Conservation (phyloP, 73 alveolate species). For the Paramecium bursaria region DNA sequence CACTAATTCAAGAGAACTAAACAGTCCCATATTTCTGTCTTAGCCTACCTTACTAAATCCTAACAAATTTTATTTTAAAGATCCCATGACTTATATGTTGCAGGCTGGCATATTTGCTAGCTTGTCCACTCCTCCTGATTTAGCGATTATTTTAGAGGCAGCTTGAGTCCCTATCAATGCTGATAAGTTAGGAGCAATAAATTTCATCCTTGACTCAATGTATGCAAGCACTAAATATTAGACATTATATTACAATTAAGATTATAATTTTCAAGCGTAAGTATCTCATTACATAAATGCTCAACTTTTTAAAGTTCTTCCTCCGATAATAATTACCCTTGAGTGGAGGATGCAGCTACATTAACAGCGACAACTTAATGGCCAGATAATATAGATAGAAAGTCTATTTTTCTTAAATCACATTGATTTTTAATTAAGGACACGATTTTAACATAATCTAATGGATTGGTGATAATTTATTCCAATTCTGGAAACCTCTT, state of each 20-base stretch:
- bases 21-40: constrained; percentile 84
- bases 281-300: constrained; percentile 75
- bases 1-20: constrained; percentile 86
- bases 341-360: constrained; percentile 82
- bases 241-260: constrained; percentile 59
- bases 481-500: constrained; percentile 90
- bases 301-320: constrained; percentile 75
- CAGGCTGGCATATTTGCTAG: constrained; percentile 95
- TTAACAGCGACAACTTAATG: constrained; percentile 83
- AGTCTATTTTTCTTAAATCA: constrained; percentile 78
- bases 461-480: constrained; percentile 84
- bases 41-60: constrained; percentile 89
- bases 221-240: constrained; percentile 67
- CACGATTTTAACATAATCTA: constrained; percentile 88
- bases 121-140: constrained; percentile 95
- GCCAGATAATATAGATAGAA: constrained; percentile 80
- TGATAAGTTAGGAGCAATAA: constrained; percentile 92
- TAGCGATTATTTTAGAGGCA: constrained; percentile 92
- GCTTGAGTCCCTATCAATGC: constrained; percentile 89
- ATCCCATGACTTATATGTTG: constrained; percentile 92
- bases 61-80: constrained; percentile 79
- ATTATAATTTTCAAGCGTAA: constrained; percentile 66
- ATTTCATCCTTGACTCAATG: constrained; percentile 86
- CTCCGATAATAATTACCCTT: constrained; percentile 68
- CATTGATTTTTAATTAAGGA: constrained; percentile 79